phyloP scores from a whole-genome alignment of 768 basidiomycete species.

The Rickenella mellea region DNA sequence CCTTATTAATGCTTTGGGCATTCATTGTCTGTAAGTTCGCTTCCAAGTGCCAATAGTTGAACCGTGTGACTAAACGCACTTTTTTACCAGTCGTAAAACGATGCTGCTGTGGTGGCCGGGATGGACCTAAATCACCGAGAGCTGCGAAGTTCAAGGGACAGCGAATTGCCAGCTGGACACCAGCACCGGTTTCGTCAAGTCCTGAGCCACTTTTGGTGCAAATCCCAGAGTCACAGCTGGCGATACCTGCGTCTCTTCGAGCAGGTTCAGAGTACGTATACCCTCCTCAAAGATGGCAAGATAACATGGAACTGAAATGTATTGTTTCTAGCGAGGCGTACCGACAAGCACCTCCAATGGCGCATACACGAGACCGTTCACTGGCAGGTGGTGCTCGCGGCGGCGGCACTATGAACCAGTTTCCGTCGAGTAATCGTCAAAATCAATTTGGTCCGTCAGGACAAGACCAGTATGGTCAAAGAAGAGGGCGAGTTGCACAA shows the following conservation, averaged over 20 bases:
- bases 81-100: neutral
- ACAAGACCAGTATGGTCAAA: neutral
- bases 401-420: neutral
- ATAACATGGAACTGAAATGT: no score
- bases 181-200: neutral
- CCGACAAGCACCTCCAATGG: neutral
- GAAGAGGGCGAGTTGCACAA: neutral
- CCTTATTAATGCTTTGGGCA: constrained; percentile 46
- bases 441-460: constrained; percentile 3
- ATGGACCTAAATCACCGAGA: neutral
- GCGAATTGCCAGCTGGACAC: neutral
- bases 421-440: neutral
- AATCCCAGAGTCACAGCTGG: no score
- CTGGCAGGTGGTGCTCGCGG: constrained; percentile 6
- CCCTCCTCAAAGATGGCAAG: no score
- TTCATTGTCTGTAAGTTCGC: constrained; percentile 31
- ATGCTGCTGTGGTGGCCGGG: neutral
- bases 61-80: neutral
- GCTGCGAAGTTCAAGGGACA: neutral
- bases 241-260: no score
- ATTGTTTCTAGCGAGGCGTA: neutral
- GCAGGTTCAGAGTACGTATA: no score
- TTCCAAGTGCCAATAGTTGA: neutral
- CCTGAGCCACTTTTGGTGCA: no score
- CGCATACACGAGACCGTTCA: neutral